Conservation (phyloP, 2,329 filamentous ascomycete genomes). For the Nigrograna mackinnonii region DNA sequence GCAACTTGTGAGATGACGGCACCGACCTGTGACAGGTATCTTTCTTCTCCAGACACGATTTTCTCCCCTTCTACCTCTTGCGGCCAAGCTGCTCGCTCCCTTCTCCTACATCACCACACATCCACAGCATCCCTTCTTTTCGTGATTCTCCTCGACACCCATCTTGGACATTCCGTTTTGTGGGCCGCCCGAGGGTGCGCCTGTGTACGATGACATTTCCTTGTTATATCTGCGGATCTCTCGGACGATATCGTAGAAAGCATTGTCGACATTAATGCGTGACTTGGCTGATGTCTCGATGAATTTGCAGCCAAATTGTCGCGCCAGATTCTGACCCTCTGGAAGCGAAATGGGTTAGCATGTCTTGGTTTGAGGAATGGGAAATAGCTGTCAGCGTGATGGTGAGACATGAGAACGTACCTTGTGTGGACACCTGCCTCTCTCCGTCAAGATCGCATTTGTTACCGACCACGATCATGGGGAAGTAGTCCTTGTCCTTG, state of each 20-base stretch:
- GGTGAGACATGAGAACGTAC: slow-evolving; percentile 59
- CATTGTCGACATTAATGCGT: slow-evolving; percentile 96
- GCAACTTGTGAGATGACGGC: slow-evolving; percentile 21
- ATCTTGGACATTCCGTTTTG: slow-evolving; percentile 71
- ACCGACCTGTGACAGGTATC: slow-evolving; percentile 29
- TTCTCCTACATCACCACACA: slow-evolving; percentile 79
- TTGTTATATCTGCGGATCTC: slow-evolving; percentile 99
- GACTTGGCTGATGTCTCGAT: slow-evolving; percentile 99
- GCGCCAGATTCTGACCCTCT: slow-evolving; percentile 90
- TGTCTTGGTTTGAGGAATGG: background rate
- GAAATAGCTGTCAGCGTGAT: slow-evolving; percentile 3
- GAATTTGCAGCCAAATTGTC: slow-evolving; percentile 93
- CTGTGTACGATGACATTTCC: slow-evolving; percentile 89
- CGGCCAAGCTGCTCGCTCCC: slow-evolving; percentile 6
- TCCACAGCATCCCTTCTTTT: slow-evolving; percentile 76
- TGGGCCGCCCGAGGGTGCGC: slow-evolving; percentile 61
- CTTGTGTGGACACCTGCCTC: slow-evolving; percentile 88
- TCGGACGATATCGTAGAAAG: slow-evolving; percentile 97
- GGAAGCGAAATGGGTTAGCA: slow-evolving; percentile 25
- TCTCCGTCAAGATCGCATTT: slow-evolving; percentile 98
- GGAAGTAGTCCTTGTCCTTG: slow-evolving; percentile 99
- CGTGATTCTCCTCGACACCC: slow-evolving; percentile 73
- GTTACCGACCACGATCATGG: slow-evolving; percentile 98
- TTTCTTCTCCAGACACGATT: slow-evolving; percentile 16
- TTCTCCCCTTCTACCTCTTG: slow-evolving; percentile 10